phyloP scores from a whole-genome alignment of 768 basidiomycete species.

The Phylloporus rhodoxanthus region DNA sequence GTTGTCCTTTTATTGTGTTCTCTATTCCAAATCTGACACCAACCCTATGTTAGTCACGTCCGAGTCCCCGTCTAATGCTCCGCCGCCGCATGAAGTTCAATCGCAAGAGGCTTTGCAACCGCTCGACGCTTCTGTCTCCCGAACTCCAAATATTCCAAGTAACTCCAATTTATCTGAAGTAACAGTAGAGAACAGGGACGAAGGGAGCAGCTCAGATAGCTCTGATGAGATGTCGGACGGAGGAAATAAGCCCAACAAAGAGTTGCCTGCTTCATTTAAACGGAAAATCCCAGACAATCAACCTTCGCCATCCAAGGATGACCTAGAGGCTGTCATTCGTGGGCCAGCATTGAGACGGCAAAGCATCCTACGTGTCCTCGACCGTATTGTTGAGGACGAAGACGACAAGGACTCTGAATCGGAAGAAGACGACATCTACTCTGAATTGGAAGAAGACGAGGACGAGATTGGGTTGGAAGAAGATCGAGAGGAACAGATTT shows the following conservation, averaged over 20 bases:
- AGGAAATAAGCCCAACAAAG: conserved; percentile 11
- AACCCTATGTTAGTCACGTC: conserved; percentile 4
- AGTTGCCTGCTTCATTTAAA: not conserved
- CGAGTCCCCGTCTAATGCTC: not conserved
- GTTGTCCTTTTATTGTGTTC: conserved; percentile 10
- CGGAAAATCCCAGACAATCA: not conserved
- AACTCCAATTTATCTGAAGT: conserved; percentile 35
- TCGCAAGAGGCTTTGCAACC: not conserved
- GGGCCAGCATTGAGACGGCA: conserved; percentile 31
- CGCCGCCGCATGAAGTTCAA: conserved; percentile 1
- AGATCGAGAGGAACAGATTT: conserved; percentile 23
- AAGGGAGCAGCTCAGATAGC: conserved; percentile 38
- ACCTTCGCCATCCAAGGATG: conserved; percentile 10
- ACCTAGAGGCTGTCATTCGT: conserved; percentile 39
- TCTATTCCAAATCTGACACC: conserved; percentile 7
- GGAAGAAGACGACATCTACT: conserved; percentile 39
- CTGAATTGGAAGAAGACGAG: conserved; percentile 40
- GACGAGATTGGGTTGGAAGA: too few relatives aligned
- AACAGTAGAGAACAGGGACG: conserved; percentile 31
- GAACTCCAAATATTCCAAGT: conserved; percentile 22
- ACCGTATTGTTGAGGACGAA: conserved; percentile 25
- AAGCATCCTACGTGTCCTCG: conserved; percentile 24
- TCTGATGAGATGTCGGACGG: conserved; percentile 22
- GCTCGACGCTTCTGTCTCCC: conserved; percentile 1
- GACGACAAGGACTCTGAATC: conserved; percentile 33